Conservation (phyloP, 345 rosid genomes). For the Cardiospermum halicacabum region DNA sequence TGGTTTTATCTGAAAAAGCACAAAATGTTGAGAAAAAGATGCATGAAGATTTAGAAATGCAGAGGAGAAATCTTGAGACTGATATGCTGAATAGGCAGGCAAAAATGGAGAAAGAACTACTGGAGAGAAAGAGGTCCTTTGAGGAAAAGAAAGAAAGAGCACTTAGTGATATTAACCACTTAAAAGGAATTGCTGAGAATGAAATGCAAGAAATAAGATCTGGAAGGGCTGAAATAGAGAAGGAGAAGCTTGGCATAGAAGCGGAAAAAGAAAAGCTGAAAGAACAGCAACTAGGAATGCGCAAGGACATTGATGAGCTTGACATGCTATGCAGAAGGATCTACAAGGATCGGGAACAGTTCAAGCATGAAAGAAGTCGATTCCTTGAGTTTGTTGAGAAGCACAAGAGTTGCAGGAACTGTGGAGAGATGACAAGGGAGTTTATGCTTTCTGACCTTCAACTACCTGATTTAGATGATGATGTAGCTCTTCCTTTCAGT, state of each 20-base stretch:
- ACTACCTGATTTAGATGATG: constrained; percentile 42
- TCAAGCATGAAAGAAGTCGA: constrained; percentile 40
- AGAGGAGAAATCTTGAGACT: constrained; percentile 41
- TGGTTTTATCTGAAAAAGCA: constrained; percentile 43
- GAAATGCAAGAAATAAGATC: constrained; percentile 49
- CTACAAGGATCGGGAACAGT: constrained; percentile 45
- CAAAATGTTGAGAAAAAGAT: constrained; percentile 45
- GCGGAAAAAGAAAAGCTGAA: constrained; percentile 43
- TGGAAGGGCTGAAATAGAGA: constrained; percentile 39
- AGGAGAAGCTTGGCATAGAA: constrained; percentile 45
- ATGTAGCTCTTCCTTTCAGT: constrained; percentile 27
- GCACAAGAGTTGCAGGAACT: constrained; percentile 48
- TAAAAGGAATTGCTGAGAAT: constrained; percentile 45
- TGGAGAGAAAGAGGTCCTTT: constrained; percentile 39
- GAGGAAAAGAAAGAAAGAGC: constrained; percentile 46
- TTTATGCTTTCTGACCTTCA: constrained; percentile 55
- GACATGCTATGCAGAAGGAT: constrained; percentile 51
- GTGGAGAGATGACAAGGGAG: constrained; percentile 51
- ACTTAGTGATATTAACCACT: constrained; percentile 26
- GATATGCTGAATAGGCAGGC: constrained; percentile 39
- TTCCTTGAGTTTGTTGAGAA: constrained; percentile 63
- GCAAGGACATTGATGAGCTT: constrained; percentile 60
- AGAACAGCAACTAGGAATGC: constrained; percentile 53
- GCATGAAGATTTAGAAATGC: constrained; percentile 53
- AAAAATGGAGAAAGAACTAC: constrained; percentile 46